Evolutionary conservation across 176 grass and related monocot species (phyloP).

Genomic region (Rhynchospora breviuscula): DNA sequence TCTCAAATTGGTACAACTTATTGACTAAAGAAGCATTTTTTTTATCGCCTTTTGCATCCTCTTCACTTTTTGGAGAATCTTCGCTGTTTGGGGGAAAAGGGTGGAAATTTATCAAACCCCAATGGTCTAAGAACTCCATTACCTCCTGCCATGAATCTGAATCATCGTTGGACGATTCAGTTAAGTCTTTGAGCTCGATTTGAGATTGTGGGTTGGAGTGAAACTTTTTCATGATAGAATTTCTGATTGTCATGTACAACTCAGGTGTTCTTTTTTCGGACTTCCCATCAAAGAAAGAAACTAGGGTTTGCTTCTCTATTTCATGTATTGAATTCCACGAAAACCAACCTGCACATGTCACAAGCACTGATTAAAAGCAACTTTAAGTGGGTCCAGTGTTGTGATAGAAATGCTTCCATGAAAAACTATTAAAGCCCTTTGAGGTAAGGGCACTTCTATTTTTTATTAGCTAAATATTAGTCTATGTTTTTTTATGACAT

Average conservation of each 20-base stretch:
- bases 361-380: slow-evolving; percentile 15
- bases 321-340: slow-evolving; percentile 78
- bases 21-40: slow-evolving; percentile 53
- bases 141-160: slow-evolving; percentile 60
- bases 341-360: slow-evolving; percentile 88
- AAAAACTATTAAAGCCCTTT: neutral
- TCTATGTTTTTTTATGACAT: neutral
- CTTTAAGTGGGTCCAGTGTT: neutral
- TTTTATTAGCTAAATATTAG: neutral
- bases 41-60: slow-evolving; percentile 37
- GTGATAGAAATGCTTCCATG: neutral
- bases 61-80: slow-evolving; percentile 32
- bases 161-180: slow-evolving; percentile 65
- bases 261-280: slow-evolving; percentile 79
- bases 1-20: slow-evolving; percentile 78
- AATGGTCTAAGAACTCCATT: slow-evolving; percentile 86
- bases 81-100: slow-evolving; percentile 59
- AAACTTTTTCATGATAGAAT: slow-evolving; percentile 86
- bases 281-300: slow-evolving; percentile 88
- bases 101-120: slow-evolving; percentile 97
- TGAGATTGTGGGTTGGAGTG: slow-evolving; percentile 70
- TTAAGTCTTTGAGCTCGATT: slow-evolving; percentile 76
- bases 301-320: slow-evolving; percentile 81
- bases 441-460: neutral
- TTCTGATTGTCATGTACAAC: slow-evolving; percentile 73